A percentile compares a stretch with the other conserved stretches of the same genome.
These are phyloP conservation scores for Calonectria henricotiae DNA, from an alignment of 2,329 filamentous ascomycete species.

Conservation along the genomic window DNA sequence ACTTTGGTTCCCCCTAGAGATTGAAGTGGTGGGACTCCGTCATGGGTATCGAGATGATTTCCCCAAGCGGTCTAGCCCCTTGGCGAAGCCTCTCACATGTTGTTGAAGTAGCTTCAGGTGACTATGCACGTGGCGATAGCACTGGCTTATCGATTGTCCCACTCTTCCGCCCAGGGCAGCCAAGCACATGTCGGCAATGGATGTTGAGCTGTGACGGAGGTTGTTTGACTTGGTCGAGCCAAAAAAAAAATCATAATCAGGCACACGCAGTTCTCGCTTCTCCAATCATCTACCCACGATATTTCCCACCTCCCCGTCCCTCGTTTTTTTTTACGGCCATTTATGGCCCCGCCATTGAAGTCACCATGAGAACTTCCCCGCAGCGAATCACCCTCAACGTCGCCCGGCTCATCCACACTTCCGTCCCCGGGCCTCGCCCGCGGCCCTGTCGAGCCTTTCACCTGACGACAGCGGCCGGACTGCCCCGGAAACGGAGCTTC, in stretches of 20 bases:
- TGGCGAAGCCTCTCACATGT: slow-evolving; percentile 36
- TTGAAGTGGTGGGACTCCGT: slow-evolving; percentile 53
- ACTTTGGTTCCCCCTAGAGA: slow-evolving; percentile 52
- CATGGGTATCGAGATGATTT: slow-evolving; percentile 51
- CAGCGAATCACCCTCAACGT: slow-evolving; percentile 56
- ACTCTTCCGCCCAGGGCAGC: slow-evolving; percentile 2
- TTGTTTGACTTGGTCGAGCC: background rate
- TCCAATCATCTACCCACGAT: slow-evolving; percentile 9
- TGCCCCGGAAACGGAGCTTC: slow-evolving; percentile 74
- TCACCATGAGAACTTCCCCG: slow-evolving; percentile 56
- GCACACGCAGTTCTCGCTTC: slow-evolving; percentile 27
- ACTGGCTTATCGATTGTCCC: slow-evolving; percentile 17
- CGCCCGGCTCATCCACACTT: slow-evolving; percentile 54
- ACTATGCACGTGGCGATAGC: slow-evolving; percentile 39
- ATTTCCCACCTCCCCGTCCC: slow-evolving; percentile 12
- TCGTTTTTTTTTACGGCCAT: slow-evolving; percentile 21
- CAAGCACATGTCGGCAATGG: slow-evolving; percentile 13
- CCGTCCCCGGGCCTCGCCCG: slow-evolving; percentile 50
- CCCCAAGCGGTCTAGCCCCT: slow-evolving; percentile 50
- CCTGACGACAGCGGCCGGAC: slow-evolving; percentile 60
- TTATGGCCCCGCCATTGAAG: slow-evolving; percentile 45
- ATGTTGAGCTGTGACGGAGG: background rate
- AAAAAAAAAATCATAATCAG: slow-evolving; percentile 5
- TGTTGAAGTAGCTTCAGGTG: slow-evolving; percentile 41
- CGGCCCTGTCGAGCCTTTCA: slow-evolving; percentile 62